Conservation (phyloP, 1,139 yeast genomes). For the Saccharomyces pastorianus region DNA sequence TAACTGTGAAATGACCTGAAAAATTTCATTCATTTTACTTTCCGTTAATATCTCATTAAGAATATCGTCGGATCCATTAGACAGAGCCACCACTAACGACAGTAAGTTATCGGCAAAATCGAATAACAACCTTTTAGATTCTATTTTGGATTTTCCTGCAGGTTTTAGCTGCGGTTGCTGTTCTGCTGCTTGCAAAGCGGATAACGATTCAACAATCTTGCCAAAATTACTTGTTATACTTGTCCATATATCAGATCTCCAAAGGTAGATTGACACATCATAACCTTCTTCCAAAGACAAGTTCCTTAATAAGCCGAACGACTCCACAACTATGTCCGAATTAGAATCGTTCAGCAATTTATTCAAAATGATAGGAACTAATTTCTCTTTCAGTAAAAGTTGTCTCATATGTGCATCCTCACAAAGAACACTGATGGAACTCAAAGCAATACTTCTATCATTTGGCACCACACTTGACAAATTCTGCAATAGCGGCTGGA, state of each 20-base stretch:
- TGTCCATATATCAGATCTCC: conserved; percentile 74
- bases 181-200: conserved; percentile 32
- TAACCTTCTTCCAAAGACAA: conserved; percentile 84
- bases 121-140: conserved; percentile 39
- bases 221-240: conserved; percentile 44
- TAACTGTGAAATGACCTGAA: conserved; percentile 39
- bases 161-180: conserved; percentile 36
- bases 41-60: conserved; percentile 44
- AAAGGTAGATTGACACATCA: conserved; percentile 62
- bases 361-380: conserved; percentile 56
- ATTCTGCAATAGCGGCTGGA: conserved; percentile 60
- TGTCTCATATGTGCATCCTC: conserved; percentile 62
- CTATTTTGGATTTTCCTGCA: conserved; percentile 26
- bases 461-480: conserved; percentile 55
- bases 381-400: conserved; percentile 58
- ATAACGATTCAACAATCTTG: conserved; percentile 44
- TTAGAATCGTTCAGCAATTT: conserved; percentile 58
- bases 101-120: conserved; percentile 69
- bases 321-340: conserved; percentile 69
- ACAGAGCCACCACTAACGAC: conserved; percentile 59
- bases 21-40: conserved; percentile 31
- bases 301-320: conserved; percentile 74
- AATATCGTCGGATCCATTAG: conserved; percentile 56
- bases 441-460: conserved; percentile 71
- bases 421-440: conserved; percentile 61